Evolutionary conservation across 768 basidiomycete species (phyloP).

Genomic region (Lactarius evosmus): DNA sequence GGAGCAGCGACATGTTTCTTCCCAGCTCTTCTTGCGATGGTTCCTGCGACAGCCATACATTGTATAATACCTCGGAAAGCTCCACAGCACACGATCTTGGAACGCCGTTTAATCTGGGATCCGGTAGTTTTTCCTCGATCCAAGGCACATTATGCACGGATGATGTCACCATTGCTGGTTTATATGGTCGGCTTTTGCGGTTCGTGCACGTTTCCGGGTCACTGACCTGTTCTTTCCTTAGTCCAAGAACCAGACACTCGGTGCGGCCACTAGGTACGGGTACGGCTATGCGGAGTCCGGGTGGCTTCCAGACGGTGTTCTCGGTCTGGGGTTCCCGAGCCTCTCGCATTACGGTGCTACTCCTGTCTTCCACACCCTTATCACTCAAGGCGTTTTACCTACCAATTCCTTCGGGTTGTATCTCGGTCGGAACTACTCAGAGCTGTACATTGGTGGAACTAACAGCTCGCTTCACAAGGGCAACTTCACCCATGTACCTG

Average conservation of each 20-base stretch:
- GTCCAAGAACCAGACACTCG: conserved; percentile 41
- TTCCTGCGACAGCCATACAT: conserved; percentile 31
- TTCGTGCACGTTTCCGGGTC: background rate
- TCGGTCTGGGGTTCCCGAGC: conserved; percentile 40
- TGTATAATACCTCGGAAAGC: conserved; percentile 6
- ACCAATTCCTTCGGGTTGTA: conserved; percentile 49
- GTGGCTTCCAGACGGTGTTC: conserved; percentile 41
- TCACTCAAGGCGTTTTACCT: conserved; percentile 35
- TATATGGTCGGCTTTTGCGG: conserved; percentile 26
- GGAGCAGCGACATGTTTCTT: conserved; percentile 36
- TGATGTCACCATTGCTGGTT: conserved; percentile 39
- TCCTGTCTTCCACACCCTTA: conserved; percentile 41
- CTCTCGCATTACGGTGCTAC: conserved; percentile 29
- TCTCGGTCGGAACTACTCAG: conserved; percentile 36
- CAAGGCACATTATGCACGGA: conserved; percentile 43
- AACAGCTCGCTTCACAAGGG: background rate
- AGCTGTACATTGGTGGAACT: conserved; percentile 18
- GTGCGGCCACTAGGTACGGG: conserved; percentile 41
- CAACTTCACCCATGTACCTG: conserved; percentile 14
- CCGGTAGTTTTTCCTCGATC: conserved; percentile 42
- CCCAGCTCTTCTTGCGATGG: conserved; percentile 33
- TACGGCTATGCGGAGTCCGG: conserved; percentile 15
- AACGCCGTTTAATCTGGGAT: conserved; percentile 35
- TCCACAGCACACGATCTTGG: conserved; percentile 28
- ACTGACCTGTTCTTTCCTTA: background rate